Conservation (phyloP, 257 asterid genomes). For the Marsdenia floribunda region DNA sequence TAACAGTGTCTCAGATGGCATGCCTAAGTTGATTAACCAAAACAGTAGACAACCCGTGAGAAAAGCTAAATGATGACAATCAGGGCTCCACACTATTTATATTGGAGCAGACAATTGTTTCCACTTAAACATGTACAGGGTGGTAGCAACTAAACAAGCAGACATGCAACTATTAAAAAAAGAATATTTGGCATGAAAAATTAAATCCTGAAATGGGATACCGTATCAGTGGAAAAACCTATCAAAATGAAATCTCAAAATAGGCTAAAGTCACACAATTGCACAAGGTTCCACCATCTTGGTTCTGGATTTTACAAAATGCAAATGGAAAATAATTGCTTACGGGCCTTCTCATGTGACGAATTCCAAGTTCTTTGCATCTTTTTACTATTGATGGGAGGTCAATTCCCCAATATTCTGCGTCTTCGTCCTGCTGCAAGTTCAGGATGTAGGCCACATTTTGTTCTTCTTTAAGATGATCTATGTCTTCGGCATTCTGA, state of each 20-base stretch:
- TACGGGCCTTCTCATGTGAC: conserved; percentile 95
- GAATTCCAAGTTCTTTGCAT: conserved; percentile 61
- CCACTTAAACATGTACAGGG: not conserved
- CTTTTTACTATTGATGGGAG: conserved; percentile 52
- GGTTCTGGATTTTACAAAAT: not conserved
- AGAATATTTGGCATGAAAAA: not conserved
- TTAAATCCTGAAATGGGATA: not conserved
- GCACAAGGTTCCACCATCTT: not conserved
- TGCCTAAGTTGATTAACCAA: not conserved
- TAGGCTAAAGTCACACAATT: not conserved
- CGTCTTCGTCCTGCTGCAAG: conserved; percentile 86
- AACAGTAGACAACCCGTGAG: not conserved
- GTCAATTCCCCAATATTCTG: conserved; percentile 79
- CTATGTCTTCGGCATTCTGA: conserved; percentile 78
- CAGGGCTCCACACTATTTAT: not conserved
- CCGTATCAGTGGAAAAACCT: not conserved
- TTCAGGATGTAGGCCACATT: conserved; percentile 72
- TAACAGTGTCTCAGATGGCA: not conserved
- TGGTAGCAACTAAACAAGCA: not conserved
- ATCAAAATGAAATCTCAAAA: not conserved
- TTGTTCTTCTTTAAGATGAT: conserved; percentile 65
- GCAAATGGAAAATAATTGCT: conserved; percentile 28
- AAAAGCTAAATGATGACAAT: not conserved
- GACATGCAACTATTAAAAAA: not conserved
- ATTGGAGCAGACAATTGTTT: not conserved